A percentile compares a stretch with the other conserved stretches of the same genome.
These are phyloP conservation scores for Quillaja saponaria DNA, from an alignment of 306 rosid species.

Conservation along the genomic window DNA sequence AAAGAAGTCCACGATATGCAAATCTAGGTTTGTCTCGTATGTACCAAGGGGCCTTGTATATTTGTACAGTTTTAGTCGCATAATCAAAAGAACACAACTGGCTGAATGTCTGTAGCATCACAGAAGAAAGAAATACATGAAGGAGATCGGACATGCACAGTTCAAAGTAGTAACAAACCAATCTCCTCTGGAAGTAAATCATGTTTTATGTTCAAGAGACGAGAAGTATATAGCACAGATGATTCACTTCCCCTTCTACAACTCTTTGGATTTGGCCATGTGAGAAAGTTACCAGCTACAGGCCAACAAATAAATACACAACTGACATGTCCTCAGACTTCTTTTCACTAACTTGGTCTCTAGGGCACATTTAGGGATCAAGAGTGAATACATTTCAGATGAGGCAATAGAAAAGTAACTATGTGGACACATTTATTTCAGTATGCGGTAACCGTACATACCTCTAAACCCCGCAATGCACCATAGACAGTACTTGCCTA, in stretches of 20 bases:
- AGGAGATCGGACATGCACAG: constrained; percentile 16
- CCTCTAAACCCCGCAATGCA: constrained; percentile 65
- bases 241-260: constrained; percentile 26
- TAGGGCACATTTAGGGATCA: too few relatives aligned
- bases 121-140: constrained; percentile 25
- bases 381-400: too few relatives aligned
- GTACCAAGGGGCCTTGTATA: constrained; percentile 82
- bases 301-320: not conserved
- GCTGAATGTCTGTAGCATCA: constrained; percentile 85
- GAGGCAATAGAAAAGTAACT: too few relatives aligned
- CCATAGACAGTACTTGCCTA: constrained; percentile 65
- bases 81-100: constrained; percentile 84
- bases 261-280: not conserved
- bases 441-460: constrained; percentile 21
- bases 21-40: constrained; percentile 87
- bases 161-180: constrained; percentile 3
- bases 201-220: constrained; percentile 3
- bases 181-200: constrained; percentile 11
- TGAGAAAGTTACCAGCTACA: constrained; percentile 3
- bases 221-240: constrained; percentile 21
- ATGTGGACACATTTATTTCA: too few relatives aligned
- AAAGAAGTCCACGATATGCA: constrained; percentile 81
- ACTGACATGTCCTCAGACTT: not conserved
- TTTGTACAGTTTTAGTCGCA: constrained; percentile 67
- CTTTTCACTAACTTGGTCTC: too few relatives aligned